Evolutionary conservation across 306 rosid genomes (phyloP).

Genomic region (Sophora flavescens): DNA sequence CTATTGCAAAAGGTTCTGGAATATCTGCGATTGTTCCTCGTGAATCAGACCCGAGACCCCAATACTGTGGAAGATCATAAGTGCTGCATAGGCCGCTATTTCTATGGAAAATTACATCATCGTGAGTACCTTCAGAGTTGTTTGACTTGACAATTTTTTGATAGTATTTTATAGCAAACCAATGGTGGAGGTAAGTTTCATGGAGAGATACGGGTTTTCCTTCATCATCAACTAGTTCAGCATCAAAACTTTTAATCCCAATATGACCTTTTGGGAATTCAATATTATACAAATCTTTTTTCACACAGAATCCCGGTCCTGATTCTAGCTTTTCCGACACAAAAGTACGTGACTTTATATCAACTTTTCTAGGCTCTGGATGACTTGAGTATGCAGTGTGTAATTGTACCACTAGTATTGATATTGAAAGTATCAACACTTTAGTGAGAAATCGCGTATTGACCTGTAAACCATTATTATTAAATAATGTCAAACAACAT

Average conservation of each 20-base stretch:
- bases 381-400: background rate
- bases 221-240: background rate
- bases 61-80: background rate
- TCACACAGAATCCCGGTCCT: background rate
- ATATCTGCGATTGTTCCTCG: background rate
- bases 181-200: background rate
- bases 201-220: background rate
- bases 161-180: background rate
- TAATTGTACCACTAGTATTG: background rate
- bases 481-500: background rate
- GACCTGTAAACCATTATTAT: background rate
- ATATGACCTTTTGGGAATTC: slow-evolving; percentile 13
- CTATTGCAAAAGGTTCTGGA: slow-evolving; percentile 19
- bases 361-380: no score
- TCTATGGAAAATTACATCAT: background rate
- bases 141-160: no score
- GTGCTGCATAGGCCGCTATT: background rate
- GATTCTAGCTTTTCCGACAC: background rate
- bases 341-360: slow-evolving; percentile 25
- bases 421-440: background rate
- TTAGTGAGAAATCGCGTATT: no score
- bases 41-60: slow-evolving; percentile 8
- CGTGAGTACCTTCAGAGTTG: no score
- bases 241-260: background rate
- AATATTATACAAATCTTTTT: background rate